Evolutionary conservation across 1,139 yeast genomes (phyloP).

Genomic region (Pichia sp.): DNA sequence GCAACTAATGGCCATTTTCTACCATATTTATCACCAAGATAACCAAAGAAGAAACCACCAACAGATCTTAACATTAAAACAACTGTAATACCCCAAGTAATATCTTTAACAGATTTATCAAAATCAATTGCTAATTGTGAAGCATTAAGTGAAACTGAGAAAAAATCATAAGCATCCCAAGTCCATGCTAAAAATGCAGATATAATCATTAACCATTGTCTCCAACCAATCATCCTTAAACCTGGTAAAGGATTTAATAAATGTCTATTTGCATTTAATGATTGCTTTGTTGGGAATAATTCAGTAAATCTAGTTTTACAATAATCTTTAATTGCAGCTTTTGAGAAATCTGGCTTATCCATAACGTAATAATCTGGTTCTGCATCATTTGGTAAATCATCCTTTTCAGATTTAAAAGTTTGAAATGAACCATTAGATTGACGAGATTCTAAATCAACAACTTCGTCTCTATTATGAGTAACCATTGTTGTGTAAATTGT

Average conservation of each 20-base stretch:
- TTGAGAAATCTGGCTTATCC: conserved; percentile 26
- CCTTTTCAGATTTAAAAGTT: conserved; percentile 10
- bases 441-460: conserved; percentile 1
- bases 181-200: conserved; percentile 71
- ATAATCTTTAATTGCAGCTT: conserved; percentile 30
- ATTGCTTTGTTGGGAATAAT: conserved; percentile 34
- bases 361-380: conserved; percentile 5
- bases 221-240: conserved; percentile 36
- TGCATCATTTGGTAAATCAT: conserved; percentile 1
- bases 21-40: conserved; percentile 60
- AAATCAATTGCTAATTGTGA: conserved; percentile 48
- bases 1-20: conserved; percentile 62
- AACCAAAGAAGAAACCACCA: conserved; percentile 70
- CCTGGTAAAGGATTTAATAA: conserved; percentile 51
- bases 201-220: conserved; percentile 56
- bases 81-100: conserved; percentile 76
- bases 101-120: conserved; percentile 40
- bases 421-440: conserved; percentile 11
- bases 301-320: conserved; percentile 36
- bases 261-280: conserved; percentile 25
- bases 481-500: too few species aligned
- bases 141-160: conserved; percentile 58
- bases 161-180: conserved; percentile 75
- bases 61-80: conserved; percentile 73
- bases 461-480: not conserved